Conservation (phyloP, 306 rosid species). For the Vicia faba region DNA sequence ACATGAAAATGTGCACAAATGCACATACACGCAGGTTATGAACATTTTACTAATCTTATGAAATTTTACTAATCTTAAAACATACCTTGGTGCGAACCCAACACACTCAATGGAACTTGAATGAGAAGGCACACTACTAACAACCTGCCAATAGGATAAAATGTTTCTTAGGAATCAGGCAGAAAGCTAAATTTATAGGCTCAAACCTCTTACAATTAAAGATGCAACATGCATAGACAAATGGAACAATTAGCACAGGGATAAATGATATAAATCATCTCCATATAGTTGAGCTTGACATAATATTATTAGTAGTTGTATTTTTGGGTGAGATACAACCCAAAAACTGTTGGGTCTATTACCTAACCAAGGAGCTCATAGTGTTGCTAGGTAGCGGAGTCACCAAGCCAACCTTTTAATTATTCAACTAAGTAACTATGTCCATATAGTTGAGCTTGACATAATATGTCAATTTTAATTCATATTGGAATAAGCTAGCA, state of each 20-base stretch:
- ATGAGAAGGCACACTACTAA: slow-evolving; percentile 63
- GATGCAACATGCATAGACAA: slow-evolving; percentile 31
- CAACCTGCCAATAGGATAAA: slow-evolving; percentile 60
- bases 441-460: slow-evolving; percentile 6
- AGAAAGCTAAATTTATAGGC: slow-evolving; percentile 19
- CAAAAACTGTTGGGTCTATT: slow-evolving; percentile 3
- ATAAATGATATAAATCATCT: slow-evolving; percentile 17
- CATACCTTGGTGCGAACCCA: slow-evolving; percentile 70
- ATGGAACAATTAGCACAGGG: slow-evolving; percentile 6
- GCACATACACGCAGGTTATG: slow-evolving; percentile 4
- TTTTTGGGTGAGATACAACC: background rate
- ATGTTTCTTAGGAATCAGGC: slow-evolving; percentile 32
- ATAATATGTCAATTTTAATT: slow-evolving; percentile 23
- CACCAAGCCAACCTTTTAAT: slow-evolving; percentile 8
- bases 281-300: no score
- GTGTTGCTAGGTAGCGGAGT: slow-evolving; percentile 4
- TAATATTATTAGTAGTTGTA: background rate
- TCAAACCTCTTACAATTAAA: slow-evolving; percentile 1
- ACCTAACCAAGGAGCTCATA: slow-evolving; percentile 4
- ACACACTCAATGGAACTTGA: slow-evolving; percentile 80
- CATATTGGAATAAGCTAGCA: slow-evolving; percentile 24
- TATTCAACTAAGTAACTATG: background rate
- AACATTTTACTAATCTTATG: slow-evolving; percentile 30
- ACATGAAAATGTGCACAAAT: slow-evolving; percentile 20
- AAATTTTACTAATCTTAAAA: slow-evolving; percentile 29